A percentile compares a stretch with the other conserved stretches of the same genome.
phyloP scores from a whole-genome alignment of 805 yeast species.

The Brettanomyces sp. region DNA sequence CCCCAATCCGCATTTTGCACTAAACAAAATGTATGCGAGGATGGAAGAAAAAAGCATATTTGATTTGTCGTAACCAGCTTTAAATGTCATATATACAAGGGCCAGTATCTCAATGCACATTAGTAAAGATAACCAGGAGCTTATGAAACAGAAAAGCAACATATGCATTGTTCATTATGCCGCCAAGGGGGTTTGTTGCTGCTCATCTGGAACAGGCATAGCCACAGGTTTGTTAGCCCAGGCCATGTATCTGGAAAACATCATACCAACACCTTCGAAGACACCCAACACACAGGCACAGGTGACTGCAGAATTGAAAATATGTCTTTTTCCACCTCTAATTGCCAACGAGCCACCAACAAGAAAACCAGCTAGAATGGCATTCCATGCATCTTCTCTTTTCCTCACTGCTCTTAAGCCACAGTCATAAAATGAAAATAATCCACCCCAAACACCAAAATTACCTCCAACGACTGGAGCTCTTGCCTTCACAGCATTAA shows the following conservation, averaged over 20 bases:
- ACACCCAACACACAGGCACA: constrained; percentile 96
- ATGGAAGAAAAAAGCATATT: no score
- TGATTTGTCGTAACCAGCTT: no score
- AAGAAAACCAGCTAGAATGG: constrained; percentile 94
- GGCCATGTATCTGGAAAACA: constrained; percentile 86
- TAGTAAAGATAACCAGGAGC: no score
- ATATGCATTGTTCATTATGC: not conserved
- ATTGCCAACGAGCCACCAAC: constrained; percentile 97
- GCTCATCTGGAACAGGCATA: constrained; percentile 41
- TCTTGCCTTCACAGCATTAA: constrained; percentile 86
- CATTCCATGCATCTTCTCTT: constrained; percentile 98
- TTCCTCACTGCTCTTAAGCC: constrained; percentile 90
- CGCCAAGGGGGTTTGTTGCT: constrained; percentile 3
- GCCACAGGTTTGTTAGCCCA: constrained; percentile 68
- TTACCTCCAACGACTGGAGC: constrained; percentile 99
- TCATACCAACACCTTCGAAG: constrained; percentile 96
- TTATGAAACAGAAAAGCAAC: not conserved
- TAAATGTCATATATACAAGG: not conserved
- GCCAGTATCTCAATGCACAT: constrained; percentile 1
- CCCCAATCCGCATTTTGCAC: no score
- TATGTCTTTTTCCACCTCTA: constrained; percentile 98
- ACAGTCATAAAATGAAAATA: constrained; percentile 93
- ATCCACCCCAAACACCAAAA: constrained; percentile 99
- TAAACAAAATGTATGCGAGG: no score
- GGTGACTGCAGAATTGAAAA: constrained; percentile 91